Conservation (phyloP, 1,284 basidiomycete genomes). For the Kalmanozyma brasiliensis region DNA sequence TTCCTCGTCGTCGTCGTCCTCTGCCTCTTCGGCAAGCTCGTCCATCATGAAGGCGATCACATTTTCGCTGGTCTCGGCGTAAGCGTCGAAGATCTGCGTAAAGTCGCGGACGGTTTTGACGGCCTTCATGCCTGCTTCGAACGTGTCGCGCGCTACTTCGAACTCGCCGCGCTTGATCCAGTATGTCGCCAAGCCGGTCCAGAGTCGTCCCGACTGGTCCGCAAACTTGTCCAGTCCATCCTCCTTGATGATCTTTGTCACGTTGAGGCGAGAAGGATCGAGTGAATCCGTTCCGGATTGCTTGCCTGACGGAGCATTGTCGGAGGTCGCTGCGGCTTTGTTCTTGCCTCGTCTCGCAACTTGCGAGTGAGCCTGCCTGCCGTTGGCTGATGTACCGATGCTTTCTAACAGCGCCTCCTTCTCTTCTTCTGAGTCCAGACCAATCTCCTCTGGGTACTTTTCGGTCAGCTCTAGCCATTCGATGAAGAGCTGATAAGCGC, state of each 20-base stretch:
- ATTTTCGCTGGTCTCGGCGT: constrained; percentile 91
- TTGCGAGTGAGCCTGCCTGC: constrained; percentile 52
- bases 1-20: constrained; percentile 43
- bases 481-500: constrained; percentile 90
- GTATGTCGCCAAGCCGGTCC: constrained; percentile 96
- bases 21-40: constrained; percentile 73
- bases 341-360: constrained; percentile 71
- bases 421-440: constrained; percentile 80
- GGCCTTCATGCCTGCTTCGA: constrained; percentile 84
- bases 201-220: constrained; percentile 94
- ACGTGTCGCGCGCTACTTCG: constrained; percentile 84
- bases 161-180: constrained; percentile 98
- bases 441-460: constrained; percentile 89
- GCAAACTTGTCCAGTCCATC: constrained; percentile 90
- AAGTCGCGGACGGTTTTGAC: constrained; percentile 97
- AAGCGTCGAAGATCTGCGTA: constrained; percentile 97
- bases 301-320: constrained; percentile 71
- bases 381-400: neutral
- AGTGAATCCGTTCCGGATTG: constrained; percentile 81
- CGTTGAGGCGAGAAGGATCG: constrained; percentile 81
- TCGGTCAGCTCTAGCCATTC: constrained; percentile 95
- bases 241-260: constrained; percentile 83
- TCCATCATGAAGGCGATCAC: constrained; percentile 93
- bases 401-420: constrained; percentile 12
- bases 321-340: constrained; percentile 57